Percentiles rank a stretch among this genome's conserved stretches.
phyloP scores from a whole-genome alignment of 306 rosid species.

The Ormosia emarginata region DNA sequence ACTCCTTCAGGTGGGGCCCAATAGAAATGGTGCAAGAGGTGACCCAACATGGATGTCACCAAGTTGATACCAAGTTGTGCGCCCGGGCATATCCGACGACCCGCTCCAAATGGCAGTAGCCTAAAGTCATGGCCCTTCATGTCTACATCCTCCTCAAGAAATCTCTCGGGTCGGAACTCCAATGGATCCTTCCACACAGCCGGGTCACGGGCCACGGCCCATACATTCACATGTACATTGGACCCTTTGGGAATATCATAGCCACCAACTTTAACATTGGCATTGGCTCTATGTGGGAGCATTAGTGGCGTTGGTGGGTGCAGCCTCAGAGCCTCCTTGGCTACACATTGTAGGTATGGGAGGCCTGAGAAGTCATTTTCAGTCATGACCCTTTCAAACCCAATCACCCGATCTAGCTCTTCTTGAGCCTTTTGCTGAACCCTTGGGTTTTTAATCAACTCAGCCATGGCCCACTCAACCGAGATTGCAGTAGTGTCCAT shows the following conservation, averaged over 20 bases:
- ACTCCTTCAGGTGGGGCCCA: slow-evolving; percentile 57
- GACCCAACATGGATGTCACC: slow-evolving; percentile 85
- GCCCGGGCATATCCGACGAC: slow-evolving; percentile 83
- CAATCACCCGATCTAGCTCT: slow-evolving; percentile 66
- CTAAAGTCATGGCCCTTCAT: slow-evolving; percentile 89
- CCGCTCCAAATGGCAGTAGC: slow-evolving; percentile 80
- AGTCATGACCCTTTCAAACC: slow-evolving; percentile 57
- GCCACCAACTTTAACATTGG: slow-evolving; percentile 73
- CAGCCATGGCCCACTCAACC: slow-evolving; percentile 91
- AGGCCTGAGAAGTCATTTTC: slow-evolving; percentile 68
- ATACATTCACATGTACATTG: slow-evolving; percentile 79
- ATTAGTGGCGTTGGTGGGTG: slow-evolving; percentile 96
- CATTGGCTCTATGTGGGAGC: slow-evolving; percentile 85
- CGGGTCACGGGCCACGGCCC: slow-evolving; percentile 86
- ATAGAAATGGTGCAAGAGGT: slow-evolving; percentile 71
- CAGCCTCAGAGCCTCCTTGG: slow-evolving; percentile 73
- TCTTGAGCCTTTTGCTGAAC: slow-evolving; percentile 83
- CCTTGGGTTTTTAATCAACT: slow-evolving; percentile 69
- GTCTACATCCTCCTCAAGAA: slow-evolving; percentile 82
- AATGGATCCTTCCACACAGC: slow-evolving; percentile 59
- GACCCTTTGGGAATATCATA: slow-evolving; percentile 84
- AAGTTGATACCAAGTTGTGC: slow-evolving; percentile 81
- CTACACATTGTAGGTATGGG: slow-evolving; percentile 70
- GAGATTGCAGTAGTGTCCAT: slow-evolving; percentile 77
- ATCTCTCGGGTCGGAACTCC: slow-evolving; percentile 83